Base-by-base conservation (phyloP, 768 basidiomycete genomes). In the Coprinopsis sp. region DNA sequence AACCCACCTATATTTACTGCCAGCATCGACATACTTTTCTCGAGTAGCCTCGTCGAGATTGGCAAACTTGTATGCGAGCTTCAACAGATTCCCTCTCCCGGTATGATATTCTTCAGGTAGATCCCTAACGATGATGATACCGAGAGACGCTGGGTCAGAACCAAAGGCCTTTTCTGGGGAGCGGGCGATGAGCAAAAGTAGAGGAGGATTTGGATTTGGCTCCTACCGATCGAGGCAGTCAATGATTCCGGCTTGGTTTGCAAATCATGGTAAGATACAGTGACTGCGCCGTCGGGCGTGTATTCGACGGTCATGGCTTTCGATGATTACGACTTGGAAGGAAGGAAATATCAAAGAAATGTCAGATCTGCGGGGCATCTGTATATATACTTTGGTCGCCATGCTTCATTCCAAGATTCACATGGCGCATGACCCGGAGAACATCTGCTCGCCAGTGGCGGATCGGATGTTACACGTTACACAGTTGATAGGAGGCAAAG, bases 71-170 rank as follows among this genome's bases (percentile, higher is more conserved):
- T 90, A 79, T 3, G 89, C 79, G 34, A 91, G 70, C 52, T 73
- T 79, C 46, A 99, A 75, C 27, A 97, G 69, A n/a, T n/a, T n/a
- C n/a, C 22, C 78, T 71, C 57, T 86, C 80, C 29, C 96, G 74
- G 46, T 88, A 77, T 2, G 54, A 56, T 89, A 99, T 33, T 67
- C 68, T 3, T 61, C 53, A 1, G 94, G 96, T 24, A 99, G 70
- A 67, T 93, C 91, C 53, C 77, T 78, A 52, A 94, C 73, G 38
- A 95, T 64, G 50, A 95, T 74, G 52, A 96, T 84, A 1, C 92
- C 92, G 41, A 94, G 69, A 36, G 81, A 83, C 41, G 81, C 68
- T 6, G 86, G 76, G 49, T 79, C 71, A 10, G 88, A 89, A 18
- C 91, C 92, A 57, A 95, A 95, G 3, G 88, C 92, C 54, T 79